phyloP scores from a whole-genome alignment of 2,329 filamentous ascomycete genomes.

The Beauveria sp. region DNA sequence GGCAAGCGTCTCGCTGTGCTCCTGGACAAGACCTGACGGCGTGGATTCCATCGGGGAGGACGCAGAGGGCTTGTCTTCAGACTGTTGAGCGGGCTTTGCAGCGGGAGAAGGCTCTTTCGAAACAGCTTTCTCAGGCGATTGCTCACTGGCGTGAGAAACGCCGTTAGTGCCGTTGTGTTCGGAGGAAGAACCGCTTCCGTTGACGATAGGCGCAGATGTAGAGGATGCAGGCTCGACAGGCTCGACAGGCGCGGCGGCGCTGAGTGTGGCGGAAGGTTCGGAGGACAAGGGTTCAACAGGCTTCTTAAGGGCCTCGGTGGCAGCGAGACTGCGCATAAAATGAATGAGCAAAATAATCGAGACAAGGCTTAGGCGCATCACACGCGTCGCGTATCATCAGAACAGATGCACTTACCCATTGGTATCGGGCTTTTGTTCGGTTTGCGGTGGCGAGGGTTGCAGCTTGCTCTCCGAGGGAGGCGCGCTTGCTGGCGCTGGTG shows the following conservation, averaged over 20 bases:
- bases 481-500: constrained; percentile 29
- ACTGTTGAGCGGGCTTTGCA: background rate
- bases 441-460: constrained; percentile 14
- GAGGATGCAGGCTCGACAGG: background rate
- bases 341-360: background rate
- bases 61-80: background rate
- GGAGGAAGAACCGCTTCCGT: constrained; percentile 1
- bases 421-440: constrained; percentile 15
- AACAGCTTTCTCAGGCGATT: background rate
- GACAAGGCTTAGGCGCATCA: background rate
- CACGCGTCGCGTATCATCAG: background rate
- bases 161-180: constrained; percentile 5
- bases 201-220: background rate
- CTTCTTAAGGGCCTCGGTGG: background rate
- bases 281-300: background rate
- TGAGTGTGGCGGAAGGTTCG: constrained; percentile 1
- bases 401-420: constrained; percentile 18
- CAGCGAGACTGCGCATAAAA: background rate
- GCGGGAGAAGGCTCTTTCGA: background rate
- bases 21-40: background rate
- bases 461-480: constrained; percentile 32
- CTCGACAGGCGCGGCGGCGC: constrained; percentile 3
- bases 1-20: background rate
- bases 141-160: background rate
- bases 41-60: background rate